Evolutionary conservation across 345 rosid species (phyloP).

Genomic region (Syzygium jambos): DNA sequence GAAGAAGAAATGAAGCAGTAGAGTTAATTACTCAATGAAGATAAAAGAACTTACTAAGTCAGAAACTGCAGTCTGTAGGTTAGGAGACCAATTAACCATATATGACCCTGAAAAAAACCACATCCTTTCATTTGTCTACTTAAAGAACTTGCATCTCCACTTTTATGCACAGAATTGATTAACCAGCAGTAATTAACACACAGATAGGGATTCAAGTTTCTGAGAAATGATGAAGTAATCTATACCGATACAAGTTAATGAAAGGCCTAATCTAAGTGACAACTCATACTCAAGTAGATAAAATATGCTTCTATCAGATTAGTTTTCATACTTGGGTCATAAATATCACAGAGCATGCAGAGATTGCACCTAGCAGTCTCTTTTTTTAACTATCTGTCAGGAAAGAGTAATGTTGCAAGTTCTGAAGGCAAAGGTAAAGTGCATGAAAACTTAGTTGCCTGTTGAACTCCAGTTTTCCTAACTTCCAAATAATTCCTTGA

Average conservation of each 20-base stretch:
- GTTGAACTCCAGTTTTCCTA: neutral
- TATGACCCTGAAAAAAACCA: conserved; percentile 62
- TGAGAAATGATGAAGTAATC: neutral
- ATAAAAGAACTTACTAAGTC: conserved; percentile 62
- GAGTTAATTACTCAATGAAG: conserved; percentile 4
- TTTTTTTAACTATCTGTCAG: neutral
- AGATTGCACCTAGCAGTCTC: neutral
- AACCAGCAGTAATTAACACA: neutral
- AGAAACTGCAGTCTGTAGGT: conserved; percentile 96
- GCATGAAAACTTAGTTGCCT: neutral
- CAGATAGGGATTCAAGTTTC: neutral
- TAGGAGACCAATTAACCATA: conserved; percentile 99
- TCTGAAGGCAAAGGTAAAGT: neutral
- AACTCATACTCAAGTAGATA: neutral
- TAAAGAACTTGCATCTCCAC: neutral
- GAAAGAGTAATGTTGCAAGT: neutral
- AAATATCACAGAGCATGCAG: neutral
- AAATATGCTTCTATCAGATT: neutral
- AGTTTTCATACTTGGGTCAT: neutral
- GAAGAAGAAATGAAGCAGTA: neutral
- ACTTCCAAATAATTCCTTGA: neutral
- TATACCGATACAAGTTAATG: neutral
- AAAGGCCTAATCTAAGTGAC: neutral
- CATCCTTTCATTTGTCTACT: neutral
- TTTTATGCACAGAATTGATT: neutral